Evolutionary conservation across 805 yeast species (phyloP).

Genomic region (Candida nonsorbophila): DNA sequence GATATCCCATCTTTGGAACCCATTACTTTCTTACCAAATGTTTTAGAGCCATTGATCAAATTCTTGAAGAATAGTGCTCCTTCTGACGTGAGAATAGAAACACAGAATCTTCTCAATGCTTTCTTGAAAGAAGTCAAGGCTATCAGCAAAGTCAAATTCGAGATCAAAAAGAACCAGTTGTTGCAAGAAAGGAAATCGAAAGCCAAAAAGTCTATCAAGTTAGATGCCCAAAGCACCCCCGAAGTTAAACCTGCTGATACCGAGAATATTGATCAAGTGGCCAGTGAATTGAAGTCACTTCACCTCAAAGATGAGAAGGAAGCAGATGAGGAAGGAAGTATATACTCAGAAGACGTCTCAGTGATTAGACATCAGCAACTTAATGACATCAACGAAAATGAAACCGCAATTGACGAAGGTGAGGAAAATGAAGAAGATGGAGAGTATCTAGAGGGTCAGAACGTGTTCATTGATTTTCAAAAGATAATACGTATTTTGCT

Average conservation of each 20-base stretch:
- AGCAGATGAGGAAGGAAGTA: too few species aligned
- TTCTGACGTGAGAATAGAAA: conserved; percentile 80
- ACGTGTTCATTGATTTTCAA: conserved; percentile 73
- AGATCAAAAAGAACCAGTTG: conserved; percentile 30
- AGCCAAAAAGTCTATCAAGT: too few species aligned
- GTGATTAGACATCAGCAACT: too few species aligned
- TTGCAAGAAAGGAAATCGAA: conserved; percentile 14
- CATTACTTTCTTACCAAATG: conserved; percentile 81
- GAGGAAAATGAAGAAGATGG: conserved; percentile 16
- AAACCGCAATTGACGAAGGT: conserved; percentile 7
- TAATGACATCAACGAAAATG: neutral
- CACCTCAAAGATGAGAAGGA: too few species aligned
- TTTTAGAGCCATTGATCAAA: conserved; percentile 75
- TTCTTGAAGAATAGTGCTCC: conserved; percentile 75
- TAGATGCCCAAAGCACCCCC: too few species aligned
- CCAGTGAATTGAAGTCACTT: too few species aligned
- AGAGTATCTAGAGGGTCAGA: conserved; percentile 57
- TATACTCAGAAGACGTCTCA: too few species aligned
- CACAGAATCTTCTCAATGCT: conserved; percentile 69
- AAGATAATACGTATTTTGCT: conserved; percentile 76
- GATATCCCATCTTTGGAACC: conserved; percentile 89
- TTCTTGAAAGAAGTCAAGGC: conserved; percentile 77
- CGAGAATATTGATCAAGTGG: too few species aligned
- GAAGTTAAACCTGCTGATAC: too few species aligned
- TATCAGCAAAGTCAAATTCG: conserved; percentile 62